Conservation (phyloP, 768 basidiomycete genomes). For the Tylopilus intermedius region DNA sequence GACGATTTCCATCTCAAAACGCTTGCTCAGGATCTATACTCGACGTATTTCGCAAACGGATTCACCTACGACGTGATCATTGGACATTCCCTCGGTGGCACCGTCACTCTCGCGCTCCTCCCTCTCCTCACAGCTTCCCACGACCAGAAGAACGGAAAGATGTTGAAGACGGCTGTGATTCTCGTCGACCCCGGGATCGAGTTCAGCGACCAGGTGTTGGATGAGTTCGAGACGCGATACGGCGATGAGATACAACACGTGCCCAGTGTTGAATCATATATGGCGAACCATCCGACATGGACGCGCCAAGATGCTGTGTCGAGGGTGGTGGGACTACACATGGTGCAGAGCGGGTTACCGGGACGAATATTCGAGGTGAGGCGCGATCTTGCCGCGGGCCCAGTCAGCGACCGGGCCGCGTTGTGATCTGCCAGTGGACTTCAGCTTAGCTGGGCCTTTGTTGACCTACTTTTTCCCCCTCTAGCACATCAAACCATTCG, state of each 20-base stretch:
- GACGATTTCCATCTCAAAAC: conserved; percentile 10
- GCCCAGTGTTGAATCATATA: conserved; percentile 2
- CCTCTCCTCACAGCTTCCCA: conserved; percentile 1
- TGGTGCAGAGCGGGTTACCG: conserved; percentile 2
- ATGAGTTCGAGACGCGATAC: not conserved
- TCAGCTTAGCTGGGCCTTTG: too few relatives aligned
- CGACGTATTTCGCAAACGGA: conserved; percentile 13
- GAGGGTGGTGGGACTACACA: conserved; percentile 9
- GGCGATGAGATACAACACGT: not conserved
- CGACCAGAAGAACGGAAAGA: not conserved
- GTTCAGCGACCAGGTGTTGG: not conserved
- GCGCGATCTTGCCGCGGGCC: not conserved
- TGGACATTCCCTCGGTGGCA: conserved; percentile 15
- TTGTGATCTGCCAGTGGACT: too few relatives aligned
- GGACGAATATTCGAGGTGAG: not conserved
- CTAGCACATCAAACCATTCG: conserved; percentile 17
- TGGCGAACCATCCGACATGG: conserved; percentile 13
- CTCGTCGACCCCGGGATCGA: conserved; percentile 16
- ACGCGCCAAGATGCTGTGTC: conserved; percentile 11
- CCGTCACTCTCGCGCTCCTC: conserved; percentile 9
- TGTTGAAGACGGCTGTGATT: not conserved
- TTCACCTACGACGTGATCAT: conserved; percentile 14
- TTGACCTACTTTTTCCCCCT: too few relatives aligned
- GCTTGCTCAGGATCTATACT: conserved; percentile 12
- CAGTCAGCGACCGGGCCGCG: too few relatives aligned